Conservation (phyloP, 129 eudicot species). For the Tagetes patula region DNA sequence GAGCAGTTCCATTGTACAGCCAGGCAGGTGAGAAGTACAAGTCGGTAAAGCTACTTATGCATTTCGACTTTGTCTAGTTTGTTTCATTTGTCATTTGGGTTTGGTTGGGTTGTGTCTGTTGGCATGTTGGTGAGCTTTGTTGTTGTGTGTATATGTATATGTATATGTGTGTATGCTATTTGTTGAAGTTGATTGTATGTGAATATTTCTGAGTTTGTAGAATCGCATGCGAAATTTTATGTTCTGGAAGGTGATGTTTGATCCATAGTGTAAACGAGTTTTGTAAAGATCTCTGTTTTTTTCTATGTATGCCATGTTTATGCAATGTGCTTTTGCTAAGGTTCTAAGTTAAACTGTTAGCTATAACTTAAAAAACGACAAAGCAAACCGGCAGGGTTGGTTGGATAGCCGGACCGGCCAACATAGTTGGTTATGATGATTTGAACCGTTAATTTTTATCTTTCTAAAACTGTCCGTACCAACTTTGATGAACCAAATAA, state of each 20-base stretch:
- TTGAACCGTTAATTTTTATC: too few species aligned
- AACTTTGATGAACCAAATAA: too few species aligned
- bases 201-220: conserved; percentile 34
- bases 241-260: conserved; percentile 10
- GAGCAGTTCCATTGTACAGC: conserved; percentile 75
- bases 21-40: conserved; percentile 64
- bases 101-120: conserved; percentile 20
- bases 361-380: too few species aligned
- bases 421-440: too few species aligned
- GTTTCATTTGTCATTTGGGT: conserved; percentile 5
- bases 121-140: conserved; percentile 14
- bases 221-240: conserved; percentile 27
- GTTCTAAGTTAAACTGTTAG: too few species aligned
- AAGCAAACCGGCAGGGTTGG: too few species aligned
- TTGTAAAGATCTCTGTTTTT: not conserved
- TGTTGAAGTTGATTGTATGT: conserved; percentile 27
- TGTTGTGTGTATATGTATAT: conserved; percentile 26
- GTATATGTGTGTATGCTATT: conserved; percentile 24
- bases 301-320: not conserved
- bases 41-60: conserved; percentile 85
- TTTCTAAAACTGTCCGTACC: too few species aligned
- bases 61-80: conserved; percentile 55
- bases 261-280: not conserved
- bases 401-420: too few species aligned
- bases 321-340: not conserved